Conservation (phyloP, 352 stramenopile genomes). For the Phytophthora colocasiae region DNA sequence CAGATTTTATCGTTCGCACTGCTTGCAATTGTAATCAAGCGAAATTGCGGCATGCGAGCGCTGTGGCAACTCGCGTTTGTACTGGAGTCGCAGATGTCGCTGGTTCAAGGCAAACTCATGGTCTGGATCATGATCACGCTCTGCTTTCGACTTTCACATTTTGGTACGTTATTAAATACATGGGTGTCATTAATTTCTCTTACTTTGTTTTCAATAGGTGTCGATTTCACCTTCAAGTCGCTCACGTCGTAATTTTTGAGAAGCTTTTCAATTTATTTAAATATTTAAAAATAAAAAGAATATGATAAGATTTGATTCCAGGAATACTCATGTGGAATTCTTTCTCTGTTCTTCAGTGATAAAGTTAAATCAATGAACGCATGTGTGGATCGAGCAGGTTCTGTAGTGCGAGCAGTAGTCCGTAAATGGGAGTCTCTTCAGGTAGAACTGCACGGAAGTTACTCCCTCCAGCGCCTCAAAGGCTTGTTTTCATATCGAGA, state of each 20-base stretch:
- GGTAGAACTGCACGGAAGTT: constrained; percentile 29
- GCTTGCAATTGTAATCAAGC: constrained; percentile 18
- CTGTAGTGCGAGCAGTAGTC: constrained; percentile 10
- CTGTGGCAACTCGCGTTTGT: constrained; percentile 5
- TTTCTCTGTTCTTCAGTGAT: too few species aligned
- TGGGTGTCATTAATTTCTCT: not conserved
- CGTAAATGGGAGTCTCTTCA: constrained; percentile 29
- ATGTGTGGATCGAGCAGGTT: constrained; percentile 3
- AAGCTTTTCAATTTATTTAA: too few species aligned
- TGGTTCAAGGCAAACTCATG: constrained; percentile 1
- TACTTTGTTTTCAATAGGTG: not conserved
- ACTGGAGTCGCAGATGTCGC: constrained; percentile 1
- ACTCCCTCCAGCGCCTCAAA: constrained; percentile 18
- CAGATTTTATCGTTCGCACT: constrained; percentile 27
- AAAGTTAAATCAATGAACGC: not conserved
- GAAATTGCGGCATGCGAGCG: constrained; percentile 10
- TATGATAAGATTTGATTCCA: too few species aligned
- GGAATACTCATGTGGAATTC: too few species aligned
- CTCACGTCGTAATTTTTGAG: not conserved
- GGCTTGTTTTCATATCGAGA: constrained; percentile 13
- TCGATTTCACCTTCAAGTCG: constrained; percentile 4
- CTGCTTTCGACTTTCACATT: constrained; percentile 1
- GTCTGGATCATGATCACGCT: constrained; percentile 8
- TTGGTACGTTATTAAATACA: not conserved
- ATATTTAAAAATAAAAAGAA: too few species aligned